Evolutionary conservation across 768 basidiomycete genomes (phyloP), one percentile per base, ranked within the genome.

Genomic region (Collybia nuda): DNA sequence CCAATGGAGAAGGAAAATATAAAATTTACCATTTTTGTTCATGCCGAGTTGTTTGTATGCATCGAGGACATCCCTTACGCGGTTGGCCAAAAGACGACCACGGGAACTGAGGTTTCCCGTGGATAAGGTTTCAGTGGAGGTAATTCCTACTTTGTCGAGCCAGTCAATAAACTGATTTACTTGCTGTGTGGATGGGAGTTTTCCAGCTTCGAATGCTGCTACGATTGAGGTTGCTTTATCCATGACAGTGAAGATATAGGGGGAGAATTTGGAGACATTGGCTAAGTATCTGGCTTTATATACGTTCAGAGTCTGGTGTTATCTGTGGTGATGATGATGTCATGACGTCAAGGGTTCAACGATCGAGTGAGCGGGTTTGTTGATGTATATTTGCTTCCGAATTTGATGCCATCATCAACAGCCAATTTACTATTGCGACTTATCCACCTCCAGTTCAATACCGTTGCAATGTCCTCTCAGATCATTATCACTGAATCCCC

Each of bases 171-270:
- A 73, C 0, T 61, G 60, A 52, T 74, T 73, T 35, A 80, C 56
- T 60, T 90, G 88, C 23, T 76, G 64, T 9, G 86, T 82, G 1
- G 74, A 74, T 15, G 88, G 88, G 3, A 88, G 69, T 61, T 90
- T 90, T 18, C 85, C 85, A 15, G 86, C 85, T 54, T 82, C 77
- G 57, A 89, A 66, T 6, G 88, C 88, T 41, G 84, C 88, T 50
- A 85, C 62, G 21, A 88, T 58, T 32, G 83, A 82, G 15, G 84
- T 72, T 42, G 77, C 53, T 68, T 79, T 81, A 50, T 90, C 84
- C 86, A 89, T 88, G 49, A 50, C 63, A 8, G n/a, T 43, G 14
- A 29, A 17, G 14, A 32, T 14, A 19, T 21, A 35, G 15, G 12
- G 32, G 24, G 37, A 40, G 6, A 28, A 17, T 23, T 44, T n/a